Base-by-base conservation (phyloP, 306 rosid species). In the Cicer arietinum region DNA sequence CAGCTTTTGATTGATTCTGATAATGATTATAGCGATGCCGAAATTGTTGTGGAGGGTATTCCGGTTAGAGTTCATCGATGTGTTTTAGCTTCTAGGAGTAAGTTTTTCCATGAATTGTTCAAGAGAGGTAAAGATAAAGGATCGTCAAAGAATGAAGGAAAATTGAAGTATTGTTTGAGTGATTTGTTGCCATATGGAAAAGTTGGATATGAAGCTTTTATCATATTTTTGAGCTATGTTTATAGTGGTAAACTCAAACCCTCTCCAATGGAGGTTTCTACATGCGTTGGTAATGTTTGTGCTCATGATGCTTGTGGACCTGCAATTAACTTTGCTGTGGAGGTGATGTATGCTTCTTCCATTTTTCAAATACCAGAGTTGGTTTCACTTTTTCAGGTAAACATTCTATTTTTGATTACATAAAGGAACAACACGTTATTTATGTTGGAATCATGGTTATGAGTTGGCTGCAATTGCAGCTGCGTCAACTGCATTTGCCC, bases 241-340 rank as follows among this genome's bases (percentile, higher is more conserved):
- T 94, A 94, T 77, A 88, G 95, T 1, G 97, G 96, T 75, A 94
- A 92, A 83, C 93, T 90, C 13, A 88, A 86, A 69, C 87, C 88
- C 8, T 86, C 93, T 7, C 95, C 96, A 37, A 77, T 60, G 40
- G 95, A 94, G 81, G 94, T 91, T 39, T 89, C 99, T 51, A 94
- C 89, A 2, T 94, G 99, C 65, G 95, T 92, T 73, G 99, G 92
- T 71, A 86, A 81, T 52, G 68, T 8, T 43, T 94, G 99, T 73
- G 79, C 75, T 0, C 99, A 94, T 82, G 95, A 92, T 78, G 93
- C 97, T 1, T 94, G 99, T 50, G 82, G 96, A n/a, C 99, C 97
- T 69, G 96, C 96, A 39, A 86, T 94, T 51, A 89, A 81, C 81
- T 92, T 89, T 75, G 90, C 93, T 42, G 89, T 94, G 84, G 96